Conservation (phyloP, 768 basidiomycete species). For the Chalciporus piperatus region DNA sequence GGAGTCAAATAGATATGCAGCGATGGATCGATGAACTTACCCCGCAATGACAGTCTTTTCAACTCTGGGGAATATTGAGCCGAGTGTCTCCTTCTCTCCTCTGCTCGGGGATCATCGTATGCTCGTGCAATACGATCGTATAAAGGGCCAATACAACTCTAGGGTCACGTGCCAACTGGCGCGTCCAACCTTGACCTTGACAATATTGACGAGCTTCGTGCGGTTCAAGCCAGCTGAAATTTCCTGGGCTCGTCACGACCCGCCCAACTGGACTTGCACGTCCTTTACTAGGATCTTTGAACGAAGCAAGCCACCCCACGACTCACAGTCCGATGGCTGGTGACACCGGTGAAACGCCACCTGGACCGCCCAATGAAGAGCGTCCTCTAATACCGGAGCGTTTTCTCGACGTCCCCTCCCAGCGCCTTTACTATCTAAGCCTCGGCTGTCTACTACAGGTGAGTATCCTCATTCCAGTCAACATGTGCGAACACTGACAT, state of each 20-base stretch:
- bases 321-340: conserved; percentile 6
- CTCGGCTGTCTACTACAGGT: conserved; percentile 78
- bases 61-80: no score
- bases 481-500: conserved; percentile 8
- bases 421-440: conserved; percentile 76
- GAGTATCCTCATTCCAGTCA: conserved; percentile 9
- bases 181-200: no score
- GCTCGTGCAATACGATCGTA: no score
- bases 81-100: no score
- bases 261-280: not conserved
- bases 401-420: conserved; percentile 72
- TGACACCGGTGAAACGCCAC: conserved; percentile 1
- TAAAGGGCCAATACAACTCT: no score
- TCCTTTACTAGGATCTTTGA: no score
- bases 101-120: no score
- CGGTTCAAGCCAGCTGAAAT: not conserved
- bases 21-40: not conserved
- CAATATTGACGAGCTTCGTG: not conserved
- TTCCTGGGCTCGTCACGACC: not conserved
- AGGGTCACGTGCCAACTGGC: not conserved
- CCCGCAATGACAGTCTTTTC: no score
- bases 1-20: not conserved
- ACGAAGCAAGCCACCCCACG: not conserved
- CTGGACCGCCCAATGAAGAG: conserved; percentile 10
- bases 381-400: conserved; percentile 68